Evolutionary conservation across 495 filamentous ascomycete species (phyloP), one percentile per base, ranked within the genome.

Genomic region (Penicilliopsis zonata): DNA sequence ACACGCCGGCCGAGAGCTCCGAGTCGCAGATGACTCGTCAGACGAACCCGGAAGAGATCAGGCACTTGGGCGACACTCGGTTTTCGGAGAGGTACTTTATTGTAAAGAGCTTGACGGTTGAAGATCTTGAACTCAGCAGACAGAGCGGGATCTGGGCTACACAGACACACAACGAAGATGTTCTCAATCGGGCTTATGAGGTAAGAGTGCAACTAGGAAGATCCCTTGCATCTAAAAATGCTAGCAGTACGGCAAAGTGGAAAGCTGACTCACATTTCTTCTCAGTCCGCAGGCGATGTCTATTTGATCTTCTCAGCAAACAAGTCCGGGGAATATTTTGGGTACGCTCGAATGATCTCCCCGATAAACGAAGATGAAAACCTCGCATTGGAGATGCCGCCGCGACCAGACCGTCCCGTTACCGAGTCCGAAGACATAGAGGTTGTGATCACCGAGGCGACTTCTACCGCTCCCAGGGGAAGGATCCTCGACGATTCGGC

Each of bases 291-390:
- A 13, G 82, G 92, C 30, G 80, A 84, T 47, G 86, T 96, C n/a
- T 95, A 88, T 46, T 67, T 98, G 18, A 77, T 98, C 15, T 98
- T 98, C 54, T 95, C 87, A 9, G 90, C 87, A 9, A 98, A 96
- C 58, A 96, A 95, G 46, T 96, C 90, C 0, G 90, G 90, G 13
- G 90, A 95, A 55, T 98, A 95, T 45, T 95, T 90, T 53, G 90
- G 90, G 15, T 94, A 93, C 41, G 90, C 87, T 9, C 75, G 83
- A 24, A 98, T 96, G 90, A 65, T 67, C 12, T 95, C 90, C 30
- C 67, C 73, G 5, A 94, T 95, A 52, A 73, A 71, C 43, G 74
- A 86, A 33, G 78, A 88, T 43, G 71, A 78, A 17, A 67, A 70
- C 2, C 70, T 78, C 2, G 67, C 76, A 0, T 72, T 84, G 31